phyloP scores from a whole-genome alignment of 805 yeast genomes.

The Candida nonsorbophila region DNA sequence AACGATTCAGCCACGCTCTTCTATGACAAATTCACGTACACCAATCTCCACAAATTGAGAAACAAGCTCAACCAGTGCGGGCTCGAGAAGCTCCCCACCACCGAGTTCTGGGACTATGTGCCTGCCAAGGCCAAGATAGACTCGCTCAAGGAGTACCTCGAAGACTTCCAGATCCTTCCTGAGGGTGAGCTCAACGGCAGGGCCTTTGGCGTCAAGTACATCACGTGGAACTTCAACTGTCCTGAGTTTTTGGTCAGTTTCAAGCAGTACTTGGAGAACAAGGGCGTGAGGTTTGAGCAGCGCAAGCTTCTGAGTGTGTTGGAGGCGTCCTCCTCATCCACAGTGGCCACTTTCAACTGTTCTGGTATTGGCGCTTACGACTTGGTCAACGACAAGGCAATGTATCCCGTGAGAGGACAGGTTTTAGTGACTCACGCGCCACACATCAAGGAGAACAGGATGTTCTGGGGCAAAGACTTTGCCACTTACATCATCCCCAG shows the following conservation, averaged over 20 bases:
- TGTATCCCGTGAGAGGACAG: slow-evolving; percentile 20
- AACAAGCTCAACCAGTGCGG: slow-evolving; percentile 2
- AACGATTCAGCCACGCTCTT: slow-evolving; percentile 2
- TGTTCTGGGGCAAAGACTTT: slow-evolving; percentile 12
- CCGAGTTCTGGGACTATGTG: slow-evolving; percentile 5
- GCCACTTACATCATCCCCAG: slow-evolving; percentile 20
- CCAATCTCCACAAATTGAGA: slow-evolving; percentile 4
- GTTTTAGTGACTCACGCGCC: slow-evolving; percentile 22
- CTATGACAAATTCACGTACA: slow-evolving; percentile 8
- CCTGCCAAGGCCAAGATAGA: slow-evolving; percentile 3
- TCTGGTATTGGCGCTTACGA: slow-evolving; percentile 18
- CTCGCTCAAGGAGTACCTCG: slow-evolving; percentile 1
- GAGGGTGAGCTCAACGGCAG: slow-evolving; percentile 42
- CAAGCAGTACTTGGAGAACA: slow-evolving; percentile 32
- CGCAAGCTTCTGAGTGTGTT: slow-evolving; percentile 46
- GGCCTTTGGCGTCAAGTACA: slow-evolving; percentile 51
- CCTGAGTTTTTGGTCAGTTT: slow-evolving; percentile 54
- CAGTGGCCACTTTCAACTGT: slow-evolving; percentile 39
- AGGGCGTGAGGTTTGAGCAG: slow-evolving; percentile 51
- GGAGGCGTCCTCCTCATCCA: slow-evolving; percentile 42
- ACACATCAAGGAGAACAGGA: slow-evolving; percentile 14
- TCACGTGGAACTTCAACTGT: slow-evolving; percentile 69
- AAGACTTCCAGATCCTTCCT: slow-evolving; percentile 2
- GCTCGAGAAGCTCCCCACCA: slow-evolving; percentile 1
- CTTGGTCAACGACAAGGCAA: slow-evolving; percentile 13